Evolutionary conservation across 2,329 filamentous ascomycete genomes (phyloP), one percentile per base, ranked within the genome.

Genomic region (Dactylellina sp.): DNA sequence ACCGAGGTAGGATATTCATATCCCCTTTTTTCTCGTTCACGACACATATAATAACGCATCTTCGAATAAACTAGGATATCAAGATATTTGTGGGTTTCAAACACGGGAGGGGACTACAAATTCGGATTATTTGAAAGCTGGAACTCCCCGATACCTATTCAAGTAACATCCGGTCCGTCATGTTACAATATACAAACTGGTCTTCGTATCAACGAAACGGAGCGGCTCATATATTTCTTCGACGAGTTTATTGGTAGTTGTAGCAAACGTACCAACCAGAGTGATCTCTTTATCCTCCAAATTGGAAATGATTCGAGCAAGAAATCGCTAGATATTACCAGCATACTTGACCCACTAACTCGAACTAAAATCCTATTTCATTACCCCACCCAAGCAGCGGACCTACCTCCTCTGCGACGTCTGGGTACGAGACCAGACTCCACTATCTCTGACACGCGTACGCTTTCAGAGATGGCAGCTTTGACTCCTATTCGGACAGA

Each of bases 191-290:
- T 62, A 16, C 16, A 25, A 3, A 28, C 1, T 11, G 59, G 59
- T 25, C 32, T 62, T 2, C 3, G 7, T 3, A 62, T 62, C 14
- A 62, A 62, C 20, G 32, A 62, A 32, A 25, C 50, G 16, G 28
- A 62, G 14, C 42, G 32, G 11, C 32, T 52, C 4, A 22, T 62
- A n/a, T 28, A 50, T n/a, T 62, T 52, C 32, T 62, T 39, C 20
- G 52, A 62, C 28, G 32, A 62, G 1, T 62, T 62, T 28, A 46
- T 50, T 18, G 46, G 52, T 3, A 4, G 7, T 12, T 40, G n/a
- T 1, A 25, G 20, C 7, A 2, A 11, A 2, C 22, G n/a, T 7
- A 4, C 24, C 2, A 47, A 18, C 7, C 24, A 39, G 11, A 37
- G 35, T 9, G 16, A 18, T 22, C 11, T 44, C 4, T 42, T 32